Percentiles rank a stretch among this genome's conserved stretches.
phyloP scores from a whole-genome alignment of 495 filamentous ascomycete genomes.

The Hypoxylon lienhwacheense region DNA sequence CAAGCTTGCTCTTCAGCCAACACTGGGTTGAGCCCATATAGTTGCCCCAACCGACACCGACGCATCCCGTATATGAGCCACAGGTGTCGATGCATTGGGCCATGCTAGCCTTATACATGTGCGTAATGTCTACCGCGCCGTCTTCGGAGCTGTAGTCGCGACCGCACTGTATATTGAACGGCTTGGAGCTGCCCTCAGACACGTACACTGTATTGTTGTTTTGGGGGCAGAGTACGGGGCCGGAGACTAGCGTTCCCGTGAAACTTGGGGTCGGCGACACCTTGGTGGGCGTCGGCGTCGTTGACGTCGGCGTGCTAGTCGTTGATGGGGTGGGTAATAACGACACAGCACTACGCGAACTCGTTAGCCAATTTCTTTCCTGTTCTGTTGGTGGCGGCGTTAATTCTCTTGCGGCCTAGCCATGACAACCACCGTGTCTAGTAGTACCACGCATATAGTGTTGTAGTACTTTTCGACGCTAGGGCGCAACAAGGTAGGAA shows the following conservation, averaged over 20 bases:
- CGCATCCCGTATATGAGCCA: constrained; percentile 30
- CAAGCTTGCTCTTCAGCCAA: constrained; percentile 58
- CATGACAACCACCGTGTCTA: too few relatives aligned
- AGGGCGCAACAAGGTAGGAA: too few relatives aligned
- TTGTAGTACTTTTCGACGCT: too few relatives aligned
- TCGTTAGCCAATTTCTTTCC: constrained; percentile 3
- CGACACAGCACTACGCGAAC: neutral
- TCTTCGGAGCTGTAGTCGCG: constrained; percentile 38
- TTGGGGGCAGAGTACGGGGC: constrained; percentile 34
- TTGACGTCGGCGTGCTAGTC: constrained; percentile 13
- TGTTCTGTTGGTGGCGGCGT: neutral
- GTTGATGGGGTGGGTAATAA: constrained; percentile 4
- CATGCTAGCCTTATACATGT: constrained; percentile 26
- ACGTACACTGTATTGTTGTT: constrained; percentile 43
- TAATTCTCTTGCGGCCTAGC: too few relatives aligned
- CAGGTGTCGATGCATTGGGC: constrained; percentile 40
- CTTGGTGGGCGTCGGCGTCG: constrained; percentile 12
- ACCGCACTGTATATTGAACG: constrained; percentile 41
- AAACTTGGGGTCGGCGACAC: constrained; percentile 21
- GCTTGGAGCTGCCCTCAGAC: constrained; percentile 11
- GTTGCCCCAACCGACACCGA: constrained; percentile 43
- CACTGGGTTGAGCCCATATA: constrained; percentile 38
- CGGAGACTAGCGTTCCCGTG: constrained; percentile 5
- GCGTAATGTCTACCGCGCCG: constrained; percentile 36
- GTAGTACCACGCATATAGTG: too few relatives aligned